Evolutionary conservation across 768 basidiomycete species (phyloP), one percentile per base, ranked within the genome.

Genomic region (Podaxis sp.): DNA sequence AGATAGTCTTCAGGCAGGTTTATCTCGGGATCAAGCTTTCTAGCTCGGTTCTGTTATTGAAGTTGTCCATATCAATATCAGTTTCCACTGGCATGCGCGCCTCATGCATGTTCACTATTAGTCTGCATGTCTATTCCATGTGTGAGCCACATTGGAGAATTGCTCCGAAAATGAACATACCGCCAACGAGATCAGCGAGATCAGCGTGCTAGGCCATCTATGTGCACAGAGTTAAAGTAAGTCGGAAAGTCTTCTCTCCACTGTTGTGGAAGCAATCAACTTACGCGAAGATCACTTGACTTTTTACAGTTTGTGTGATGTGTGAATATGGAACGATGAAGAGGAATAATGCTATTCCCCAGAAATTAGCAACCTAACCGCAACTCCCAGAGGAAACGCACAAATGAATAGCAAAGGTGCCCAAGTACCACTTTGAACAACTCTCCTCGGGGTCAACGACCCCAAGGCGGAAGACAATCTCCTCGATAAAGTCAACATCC

Each of bases 51-150:
- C 32, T 9, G 32, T 32, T 32, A 32, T 32, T 2, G 32, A 2
- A 32, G 7, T 32, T 9, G 32, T 9, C 32, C 40, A 11, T 11
- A 13, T 13, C 9, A 10, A 14, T 1, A 42, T 42, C 40, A 18
- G 40, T 42, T 42, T 42, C 40, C 5, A 7, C 14, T 42, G 40
- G 40, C 14, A 42, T 5, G 54, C 42, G 25, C 4, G 32, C 40
- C 16, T 42, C 38, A 14, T 53, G 59, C 48, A 57, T 57, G 50
- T 62, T 62, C 21, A 57, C 35, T 25, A 62, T 62, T 14, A 62
- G 27, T n/a, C 61, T 36, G 50, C 61, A 62, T 6, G 61, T 57
- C 61, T 62, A 9, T 11, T 14, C 40, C 4, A 42, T 13, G 14
- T n/a, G 13, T 42, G 2, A 42, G 40, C n/a, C 14, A 42, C 10